Evolutionary conservation across 495 filamentous ascomycete species (phyloP), one percentile per base, ranked within the genome.

Genomic region (Cairneyella variabilis): DNA sequence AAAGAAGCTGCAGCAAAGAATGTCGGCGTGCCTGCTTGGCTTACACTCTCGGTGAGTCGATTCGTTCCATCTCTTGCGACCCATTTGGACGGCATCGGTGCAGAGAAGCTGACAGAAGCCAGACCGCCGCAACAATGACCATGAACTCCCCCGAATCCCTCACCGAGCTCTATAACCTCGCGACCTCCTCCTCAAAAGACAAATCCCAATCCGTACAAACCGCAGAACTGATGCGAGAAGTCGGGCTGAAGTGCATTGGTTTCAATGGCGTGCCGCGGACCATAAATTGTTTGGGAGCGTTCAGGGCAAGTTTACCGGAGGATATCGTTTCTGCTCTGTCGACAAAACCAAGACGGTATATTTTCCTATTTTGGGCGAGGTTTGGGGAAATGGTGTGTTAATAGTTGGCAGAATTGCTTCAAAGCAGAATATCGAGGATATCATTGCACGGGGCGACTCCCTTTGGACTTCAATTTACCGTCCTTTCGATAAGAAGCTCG

Each of bases 181-280:
- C 79, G n/a, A 69, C 77, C 21, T 56, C 57, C 9, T 58, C 65
- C 0, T 62, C 69, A 26, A 58, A 66, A 14, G 43, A 63, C 39
- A 54, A 67, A 38, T 67, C 71, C 18, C 63, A 72, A 20, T 30
- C 50, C 17, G 69, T 83, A n/a, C 68, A 73, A 34, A 76, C 78
- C 6, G 86, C 85, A 40, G 86, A 90, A 64, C 67, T 89, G 17
- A 88, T 91, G 76, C 82, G 88, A 58, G 87, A 90, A 60, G 76
- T 89, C 59, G 87, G 84, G 2, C 74, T 91, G 37, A 91, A 91
- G 65, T 90, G 86, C 67, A 90, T 91, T 64, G 81, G 79, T 39
- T 89, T 91, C 75, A 91, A 91, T 68, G 88, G 88, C 34, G 62
- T 64, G 38, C 88, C 88, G 3, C 80, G 88, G 48, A 86, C 81